These are phyloP conservation scores for Colletotrichum gloeosporioides DNA, from an alignment of 2,329 filamentous ascomycete species.

Conservation along the genomic window DNA sequence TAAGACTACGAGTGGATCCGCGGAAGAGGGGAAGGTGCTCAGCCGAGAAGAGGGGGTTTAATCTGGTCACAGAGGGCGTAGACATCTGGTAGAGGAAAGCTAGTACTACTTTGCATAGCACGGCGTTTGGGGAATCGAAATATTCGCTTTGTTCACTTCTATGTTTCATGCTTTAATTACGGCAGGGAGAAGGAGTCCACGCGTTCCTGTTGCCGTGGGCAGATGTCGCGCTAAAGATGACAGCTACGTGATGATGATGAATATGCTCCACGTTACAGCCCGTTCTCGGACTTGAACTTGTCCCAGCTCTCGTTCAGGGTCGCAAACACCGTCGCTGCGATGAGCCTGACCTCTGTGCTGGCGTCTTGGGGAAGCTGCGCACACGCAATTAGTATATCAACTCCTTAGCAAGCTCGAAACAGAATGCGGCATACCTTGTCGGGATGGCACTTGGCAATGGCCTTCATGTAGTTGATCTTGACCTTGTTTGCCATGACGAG, in stretches of 20 bases:
- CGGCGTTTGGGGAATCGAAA: constrained; percentile 25
- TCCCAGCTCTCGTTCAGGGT: constrained; percentile 77
- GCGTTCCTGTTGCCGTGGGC: not conserved
- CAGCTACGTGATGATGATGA: not conserved
- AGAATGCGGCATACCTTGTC: constrained; percentile 78
- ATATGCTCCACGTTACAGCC: constrained; percentile 48
- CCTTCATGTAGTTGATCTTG: constrained; percentile 99
- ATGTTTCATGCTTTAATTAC: not conserved
- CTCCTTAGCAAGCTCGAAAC: too few species aligned
- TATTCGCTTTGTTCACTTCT: constrained; percentile 13
- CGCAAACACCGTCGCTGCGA: constrained; percentile 69
- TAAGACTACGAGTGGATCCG: not conserved
- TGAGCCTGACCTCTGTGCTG: constrained; percentile 68
- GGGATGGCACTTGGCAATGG: constrained; percentile 96
- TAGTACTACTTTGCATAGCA: constrained; percentile 23
- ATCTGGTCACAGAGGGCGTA: not conserved
- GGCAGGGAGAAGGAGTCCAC: not conserved
- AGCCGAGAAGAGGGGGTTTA: not conserved
- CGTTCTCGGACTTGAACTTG: constrained; percentile 74
- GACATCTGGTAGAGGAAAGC: not conserved
- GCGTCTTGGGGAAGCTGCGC: constrained; percentile 67
- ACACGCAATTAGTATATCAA: not conserved
- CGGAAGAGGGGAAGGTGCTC: not conserved
- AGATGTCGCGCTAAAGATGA: not conserved
- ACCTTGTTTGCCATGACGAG: constrained; percentile 92